These are phyloP conservation scores for Pseudohyphozyma bogoriensis DNA, from an alignment of 768 basidiomycete genomes.

Conservation along the genomic window DNA sequence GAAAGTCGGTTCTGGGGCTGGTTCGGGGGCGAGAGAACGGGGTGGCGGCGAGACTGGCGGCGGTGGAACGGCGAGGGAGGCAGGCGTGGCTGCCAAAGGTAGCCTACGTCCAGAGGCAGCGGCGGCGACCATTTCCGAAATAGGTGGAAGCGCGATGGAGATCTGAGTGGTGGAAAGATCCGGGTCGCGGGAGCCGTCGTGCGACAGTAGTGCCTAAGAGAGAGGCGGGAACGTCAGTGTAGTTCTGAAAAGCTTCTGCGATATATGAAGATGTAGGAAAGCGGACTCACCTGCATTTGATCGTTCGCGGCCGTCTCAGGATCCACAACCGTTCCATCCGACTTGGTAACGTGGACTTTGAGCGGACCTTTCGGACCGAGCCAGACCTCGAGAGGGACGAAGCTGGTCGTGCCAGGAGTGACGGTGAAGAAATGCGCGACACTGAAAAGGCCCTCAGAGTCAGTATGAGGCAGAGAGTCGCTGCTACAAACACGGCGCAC, in stretches of 20 bases:
- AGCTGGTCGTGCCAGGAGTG: not conserved
- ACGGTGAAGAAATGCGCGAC: not conserved
- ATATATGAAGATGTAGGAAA: too few relatives aligned
- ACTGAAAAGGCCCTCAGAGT: not conserved
- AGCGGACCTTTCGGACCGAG: constrained; percentile 83
- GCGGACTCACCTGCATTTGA: not conserved
- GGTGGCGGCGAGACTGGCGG: too few relatives aligned
- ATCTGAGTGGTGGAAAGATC: not conserved
- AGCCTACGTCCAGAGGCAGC: too few relatives aligned
- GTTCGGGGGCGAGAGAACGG: not conserved
- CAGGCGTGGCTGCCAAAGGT: too few relatives aligned
- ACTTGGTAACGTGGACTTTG: constrained; percentile 55
- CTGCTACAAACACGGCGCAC: constrained; percentile 69
- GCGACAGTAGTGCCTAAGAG: not conserved
- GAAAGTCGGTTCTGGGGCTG: not conserved
- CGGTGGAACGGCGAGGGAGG: too few relatives aligned
- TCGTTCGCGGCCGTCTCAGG: not conserved
- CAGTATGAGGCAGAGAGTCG: constrained; percentile 43
- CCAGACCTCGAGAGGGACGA: constrained; percentile 70
- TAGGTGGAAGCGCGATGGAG: not conserved
- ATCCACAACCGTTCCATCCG: constrained; percentile 43
- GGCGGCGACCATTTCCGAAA: not conserved
- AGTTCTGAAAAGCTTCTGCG: not conserved
- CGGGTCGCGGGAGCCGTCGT: not conserved
- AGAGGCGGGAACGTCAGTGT: not conserved